Evolutionary conservation across 2,329 filamentous ascomycete genomes (phyloP).

Genomic region (Microdochium trichocladiopsis): DNA sequence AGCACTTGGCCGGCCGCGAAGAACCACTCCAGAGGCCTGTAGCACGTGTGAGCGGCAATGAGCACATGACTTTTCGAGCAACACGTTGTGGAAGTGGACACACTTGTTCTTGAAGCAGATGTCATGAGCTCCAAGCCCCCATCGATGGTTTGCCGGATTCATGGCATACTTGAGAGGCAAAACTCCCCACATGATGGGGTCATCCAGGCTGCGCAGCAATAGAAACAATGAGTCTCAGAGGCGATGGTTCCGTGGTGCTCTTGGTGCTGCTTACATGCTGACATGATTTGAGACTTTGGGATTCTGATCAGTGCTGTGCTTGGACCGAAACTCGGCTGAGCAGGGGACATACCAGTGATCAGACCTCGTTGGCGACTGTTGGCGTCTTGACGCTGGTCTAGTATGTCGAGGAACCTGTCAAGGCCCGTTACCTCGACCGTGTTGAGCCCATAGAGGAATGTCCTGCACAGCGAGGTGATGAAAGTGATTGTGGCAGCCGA

Average conservation of each 20-base stretch:
- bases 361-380: slow-evolving; percentile 66
- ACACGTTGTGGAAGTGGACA: background rate
- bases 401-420: slow-evolving; percentile 63
- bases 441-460: slow-evolving; percentile 70
- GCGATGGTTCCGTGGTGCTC: slow-evolving; percentile 10
- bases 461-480: slow-evolving; percentile 62
- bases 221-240: slow-evolving; percentile 8
- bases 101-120: slow-evolving; percentile 89
- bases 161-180: slow-evolving; percentile 69
- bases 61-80: background rate
- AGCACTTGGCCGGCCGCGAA: slow-evolving; percentile 87
- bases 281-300: slow-evolving; percentile 77
- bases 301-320: no score
- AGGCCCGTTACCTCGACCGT: slow-evolving; percentile 70
- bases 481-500: slow-evolving; percentile 71
- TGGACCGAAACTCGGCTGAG: slow-evolving; percentile 1
- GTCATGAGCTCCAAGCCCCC: slow-evolving; percentile 88
- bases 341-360: slow-evolving; percentile 60
- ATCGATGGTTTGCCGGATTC: slow-evolving; percentile 70
- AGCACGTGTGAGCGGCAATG: background rate
- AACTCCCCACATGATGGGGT: slow-evolving; percentile 89
- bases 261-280: slow-evolving; percentile 63
- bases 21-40: slow-evolving; percentile 64
- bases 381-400: slow-evolving; percentile 66
- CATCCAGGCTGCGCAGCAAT: slow-evolving; percentile 64